phyloP scores from a whole-genome alignment of 108 stramenopile genomes.

The Mayamaea pseudoterrestris region DNA sequence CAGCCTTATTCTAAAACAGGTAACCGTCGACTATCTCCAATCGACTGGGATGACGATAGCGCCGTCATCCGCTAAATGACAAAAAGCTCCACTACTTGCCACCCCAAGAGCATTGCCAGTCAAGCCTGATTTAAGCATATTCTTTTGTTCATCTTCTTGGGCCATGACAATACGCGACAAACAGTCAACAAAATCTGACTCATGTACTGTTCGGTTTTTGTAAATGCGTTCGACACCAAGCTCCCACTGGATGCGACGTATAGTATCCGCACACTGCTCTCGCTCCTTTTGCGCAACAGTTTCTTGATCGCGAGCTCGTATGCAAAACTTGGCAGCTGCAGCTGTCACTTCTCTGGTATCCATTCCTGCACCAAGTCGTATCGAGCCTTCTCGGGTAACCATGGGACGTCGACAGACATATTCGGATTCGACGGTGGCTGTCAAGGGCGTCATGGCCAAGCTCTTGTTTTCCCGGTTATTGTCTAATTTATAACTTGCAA shows the following conservation, averaged over 20 bases:
- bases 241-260: slow-evolving; percentile 32
- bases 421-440: slow-evolving; percentile 43
- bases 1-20: too few relatives aligned
- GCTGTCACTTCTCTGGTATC: slow-evolving; percentile 11
- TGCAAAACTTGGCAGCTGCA: slow-evolving; percentile 10
- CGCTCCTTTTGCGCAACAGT: slow-evolving; percentile 9
- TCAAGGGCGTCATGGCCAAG: slow-evolving; percentile 9
- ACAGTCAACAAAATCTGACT: slow-evolving; percentile 28
- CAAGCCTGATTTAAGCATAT: slow-evolving; percentile 21
- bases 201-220: slow-evolving; percentile 10
- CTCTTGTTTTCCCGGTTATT: background rate
- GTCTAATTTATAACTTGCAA: slow-evolving; percentile 9
- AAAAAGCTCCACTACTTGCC: slow-evolving; percentile 42
- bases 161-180: slow-evolving; percentile 28
- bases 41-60: slow-evolving; percentile 56
- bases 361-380: slow-evolving; percentile 41
- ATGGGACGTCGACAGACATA: slow-evolving; percentile 35
- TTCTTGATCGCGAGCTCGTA: slow-evolving; percentile 10
- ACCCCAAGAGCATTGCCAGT: slow-evolving; percentile 48
- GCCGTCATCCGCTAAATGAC: slow-evolving; percentile 74
- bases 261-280: slow-evolving; percentile 11
- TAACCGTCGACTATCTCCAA: too few relatives aligned
- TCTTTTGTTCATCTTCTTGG: slow-evolving; percentile 17
- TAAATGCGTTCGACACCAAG: slow-evolving; percentile 34
- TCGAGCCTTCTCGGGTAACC: slow-evolving; percentile 45